Conservation (phyloP, 73 alveolate species). For the Paramecium sonneborni region DNA sequence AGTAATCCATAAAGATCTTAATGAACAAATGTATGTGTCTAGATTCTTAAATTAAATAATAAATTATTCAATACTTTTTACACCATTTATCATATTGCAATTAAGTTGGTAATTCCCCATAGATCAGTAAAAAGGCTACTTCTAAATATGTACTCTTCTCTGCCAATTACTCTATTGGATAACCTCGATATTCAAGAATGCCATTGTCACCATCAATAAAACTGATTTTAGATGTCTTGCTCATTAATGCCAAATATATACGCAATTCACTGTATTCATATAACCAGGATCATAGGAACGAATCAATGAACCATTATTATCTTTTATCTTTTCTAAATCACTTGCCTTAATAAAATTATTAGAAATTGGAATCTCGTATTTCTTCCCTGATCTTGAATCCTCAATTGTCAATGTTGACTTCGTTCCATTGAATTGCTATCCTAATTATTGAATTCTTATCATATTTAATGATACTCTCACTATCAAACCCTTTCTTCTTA, state of each 20-base stretch:
- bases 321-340: slow-evolving; percentile 78
- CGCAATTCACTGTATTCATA: slow-evolving; percentile 90
- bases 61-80: slow-evolving; percentile 67
- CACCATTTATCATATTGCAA: slow-evolving; percentile 74
- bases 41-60: slow-evolving; percentile 65
- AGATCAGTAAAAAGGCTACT: slow-evolving; percentile 85
- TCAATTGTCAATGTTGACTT: slow-evolving; percentile 35
- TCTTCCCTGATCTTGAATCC: slow-evolving; percentile 70
- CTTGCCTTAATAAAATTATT: slow-evolving; percentile 77
- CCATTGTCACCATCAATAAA: slow-evolving; percentile 95
- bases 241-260: slow-evolving; percentile 30
- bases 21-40: slow-evolving; percentile 84
- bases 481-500: background rate
- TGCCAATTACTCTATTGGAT: slow-evolving; percentile 91
- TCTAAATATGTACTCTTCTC: slow-evolving; percentile 87
- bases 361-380: slow-evolving; percentile 75
- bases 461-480: background rate
- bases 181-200: slow-evolving; percentile 93
- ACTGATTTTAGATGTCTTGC: slow-evolving; percentile 80
- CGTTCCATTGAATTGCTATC: background rate
- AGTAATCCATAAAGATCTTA: slow-evolving; percentile 78
- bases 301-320: slow-evolving; percentile 77
- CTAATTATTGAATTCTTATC: background rate
- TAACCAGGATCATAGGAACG: slow-evolving; percentile 91
- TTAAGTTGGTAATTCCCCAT: slow-evolving; percentile 91